Base-by-base conservation (phyloP, 257 asterid genomes). In the Asclepias syriaca region DNA sequence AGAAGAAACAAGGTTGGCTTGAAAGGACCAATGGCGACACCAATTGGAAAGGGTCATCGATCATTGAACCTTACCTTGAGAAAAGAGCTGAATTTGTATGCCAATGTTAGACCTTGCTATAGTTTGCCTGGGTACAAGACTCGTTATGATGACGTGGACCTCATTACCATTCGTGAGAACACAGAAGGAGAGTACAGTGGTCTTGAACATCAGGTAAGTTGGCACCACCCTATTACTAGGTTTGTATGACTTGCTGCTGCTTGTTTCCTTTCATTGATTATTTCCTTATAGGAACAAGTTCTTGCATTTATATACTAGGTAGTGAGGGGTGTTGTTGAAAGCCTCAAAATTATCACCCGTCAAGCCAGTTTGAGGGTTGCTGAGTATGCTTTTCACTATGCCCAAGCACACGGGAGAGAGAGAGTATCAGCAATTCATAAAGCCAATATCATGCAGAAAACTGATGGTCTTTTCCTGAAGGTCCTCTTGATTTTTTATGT, bases 11-110 rank as follows among this genome's bases (percentile, higher is more conserved):
- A 88, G 81, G 88, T 93, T 78, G 98, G 98, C 66, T 67, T 93
- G 49, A 93, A 93, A 83, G 98, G 98, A 64, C 98, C 98, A 29
- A 93, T 93, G 98, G 98, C 98, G 66, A 93, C 98, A 21, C 98
- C 98, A 69, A 87, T 93, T 60, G 98, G 98, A 67, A 93, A 93
- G 83, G 98, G 98, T 37, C 97, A 90, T 77, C 96, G 98, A 55
- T 93, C 98, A 54, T 90, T 93, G 74, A 93, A 93, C 84, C 98
- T 93, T 73, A 93, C 98, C 48, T 76, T 93, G 87, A 86, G 98
- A 88, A 90, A 93, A 74, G 97, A 93, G 87, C 90, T 93, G 67
- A 93, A 87, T 80, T 86, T 93, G 50, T 93, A 93, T 64, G 98
- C 98, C 84, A 93, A 93, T 81, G 98, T 93, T 70, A 88, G 98